phyloP scores from a whole-genome alignment of 192 early-diverging fungal species.

The Coemansia sp. region DNA sequence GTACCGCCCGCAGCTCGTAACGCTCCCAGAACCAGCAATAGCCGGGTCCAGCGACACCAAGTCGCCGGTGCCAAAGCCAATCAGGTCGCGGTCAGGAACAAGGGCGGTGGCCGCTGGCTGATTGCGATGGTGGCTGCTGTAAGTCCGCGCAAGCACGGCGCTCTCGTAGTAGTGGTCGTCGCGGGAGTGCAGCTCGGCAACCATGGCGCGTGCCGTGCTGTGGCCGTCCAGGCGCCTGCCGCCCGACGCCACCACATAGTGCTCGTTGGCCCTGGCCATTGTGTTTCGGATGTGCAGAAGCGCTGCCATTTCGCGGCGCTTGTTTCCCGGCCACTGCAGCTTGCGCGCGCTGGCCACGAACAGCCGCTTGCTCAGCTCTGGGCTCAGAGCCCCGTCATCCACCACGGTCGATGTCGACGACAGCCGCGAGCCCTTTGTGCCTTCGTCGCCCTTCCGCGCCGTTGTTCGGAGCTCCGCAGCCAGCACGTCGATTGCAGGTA shows the following conservation, averaged over 20 bases:
- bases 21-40: not conserved
- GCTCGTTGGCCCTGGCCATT: constrained; percentile 47
- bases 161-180: constrained; percentile 1
- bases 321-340: constrained; percentile 30
- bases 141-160: not conserved
- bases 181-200: constrained; percentile 25
- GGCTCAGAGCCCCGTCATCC: constrained; percentile 28
- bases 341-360: constrained; percentile 44
- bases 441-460: not conserved
- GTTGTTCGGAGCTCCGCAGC: not conserved
- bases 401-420: constrained; percentile 49
- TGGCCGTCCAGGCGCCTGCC: constrained; percentile 27
- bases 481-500: constrained; percentile 9
- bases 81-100: constrained; percentile 21
- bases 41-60: constrained; percentile 38
- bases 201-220: constrained; percentile 13
- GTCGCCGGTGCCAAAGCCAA: constrained; percentile 31
- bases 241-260: constrained; percentile 28
- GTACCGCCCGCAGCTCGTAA: not conserved
- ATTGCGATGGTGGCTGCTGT: not conserved
- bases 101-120: constrained; percentile 11
- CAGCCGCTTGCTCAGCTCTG: constrained; percentile 43
- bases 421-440: constrained; percentile 32
- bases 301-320: constrained; percentile 29
- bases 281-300: constrained; percentile 40